These are phyloP conservation scores for Didymella pinodella DNA, from an alignment of 2,329 filamentous ascomycete species.

Conservation along the genomic window DNA sequence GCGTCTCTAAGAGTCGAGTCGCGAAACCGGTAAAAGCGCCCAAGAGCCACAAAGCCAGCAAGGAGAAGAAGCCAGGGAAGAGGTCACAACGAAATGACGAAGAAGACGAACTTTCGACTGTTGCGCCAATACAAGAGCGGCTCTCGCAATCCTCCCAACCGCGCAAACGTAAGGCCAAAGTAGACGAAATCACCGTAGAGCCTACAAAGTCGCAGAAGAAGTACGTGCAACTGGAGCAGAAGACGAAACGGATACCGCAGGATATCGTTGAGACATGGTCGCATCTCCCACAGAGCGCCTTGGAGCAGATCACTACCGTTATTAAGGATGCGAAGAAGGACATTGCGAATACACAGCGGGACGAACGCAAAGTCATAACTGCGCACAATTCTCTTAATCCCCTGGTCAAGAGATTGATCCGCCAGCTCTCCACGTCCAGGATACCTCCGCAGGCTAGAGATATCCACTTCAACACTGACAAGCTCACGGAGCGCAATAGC, in stretches of 20 bases:
- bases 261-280: constrained; percentile 58
- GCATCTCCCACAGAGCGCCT: constrained; percentile 62
- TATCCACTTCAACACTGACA: constrained; percentile 70
- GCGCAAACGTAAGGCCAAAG: constrained; percentile 34
- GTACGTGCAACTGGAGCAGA: constrained; percentile 47
- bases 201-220: constrained; percentile 30
- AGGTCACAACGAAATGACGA: constrained; percentile 23
- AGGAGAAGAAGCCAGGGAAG: constrained; percentile 24
- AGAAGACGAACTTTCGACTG: constrained; percentile 12
- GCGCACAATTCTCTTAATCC: constrained; percentile 65
- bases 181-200: constrained; percentile 32
- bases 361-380: constrained; percentile 58
- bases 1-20: constrained; percentile 22
- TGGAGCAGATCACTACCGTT: constrained; percentile 64
- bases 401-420: constrained; percentile 64
- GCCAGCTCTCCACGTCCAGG: constrained; percentile 67
- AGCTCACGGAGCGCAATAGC: constrained; percentile 65
- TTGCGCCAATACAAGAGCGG: constrained; percentile 3
- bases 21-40: constrained; percentile 22
- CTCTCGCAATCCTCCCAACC: constrained; percentile 1
- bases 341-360: constrained; percentile 64
- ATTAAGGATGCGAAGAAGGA: constrained; percentile 68
- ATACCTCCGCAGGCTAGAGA: constrained; percentile 66
- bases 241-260: constrained; percentile 48
- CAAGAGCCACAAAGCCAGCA: constrained; percentile 24